Evolutionary conservation across 2,329 filamentous ascomycete genomes (phyloP).

Genomic region (Fusarium sp.): DNA sequence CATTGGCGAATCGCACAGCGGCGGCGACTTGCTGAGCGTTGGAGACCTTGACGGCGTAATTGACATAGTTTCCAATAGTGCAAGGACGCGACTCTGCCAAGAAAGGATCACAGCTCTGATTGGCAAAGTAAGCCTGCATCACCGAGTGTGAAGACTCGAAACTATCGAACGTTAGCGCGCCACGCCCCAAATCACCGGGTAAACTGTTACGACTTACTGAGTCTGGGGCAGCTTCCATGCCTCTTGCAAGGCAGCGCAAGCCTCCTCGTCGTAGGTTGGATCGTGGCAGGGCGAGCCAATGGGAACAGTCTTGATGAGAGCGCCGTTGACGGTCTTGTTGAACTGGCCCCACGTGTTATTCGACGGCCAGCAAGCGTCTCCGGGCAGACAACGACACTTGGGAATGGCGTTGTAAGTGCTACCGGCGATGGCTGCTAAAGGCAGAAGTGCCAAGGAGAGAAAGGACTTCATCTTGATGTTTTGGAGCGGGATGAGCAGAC

Average conservation of each 20-base stretch:
- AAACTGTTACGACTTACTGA: conserved; percentile 56
- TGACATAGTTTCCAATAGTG: conserved; percentile 61
- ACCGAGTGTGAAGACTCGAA: conserved; percentile 46
- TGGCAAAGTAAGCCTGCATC: conserved; percentile 58
- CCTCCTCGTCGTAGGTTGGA: conserved; percentile 60
- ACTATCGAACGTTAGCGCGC: conserved; percentile 26
- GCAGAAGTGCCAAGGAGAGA: conserved; percentile 28
- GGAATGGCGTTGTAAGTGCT: conserved; percentile 14
- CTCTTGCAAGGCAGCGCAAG: conserved; percentile 59
- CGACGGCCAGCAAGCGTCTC: conserved; percentile 68
- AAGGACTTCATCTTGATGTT: conserved; percentile 39
- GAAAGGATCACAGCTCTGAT: conserved; percentile 59
- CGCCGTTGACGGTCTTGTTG: conserved; percentile 66
- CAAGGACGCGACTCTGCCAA: conserved; percentile 54
- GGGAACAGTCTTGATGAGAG: conserved; percentile 66
- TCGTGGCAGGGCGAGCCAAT: conserved; percentile 66
- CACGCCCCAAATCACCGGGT: not conserved
- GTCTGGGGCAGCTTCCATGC: conserved; percentile 61
- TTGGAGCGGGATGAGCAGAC: conserved; percentile 15
- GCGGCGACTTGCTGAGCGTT: conserved; percentile 52
- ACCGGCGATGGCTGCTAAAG: conserved; percentile 28
- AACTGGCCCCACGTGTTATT: conserved; percentile 61
- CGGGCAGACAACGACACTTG: conserved; percentile 64
- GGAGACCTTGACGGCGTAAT: conserved; percentile 57
- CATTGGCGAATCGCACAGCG: conserved; percentile 52